These are phyloP conservation scores for Oryza meyeriana DNA, from an alignment of 176 grass and related monocot genomes.

Conservation along the genomic window DNA sequence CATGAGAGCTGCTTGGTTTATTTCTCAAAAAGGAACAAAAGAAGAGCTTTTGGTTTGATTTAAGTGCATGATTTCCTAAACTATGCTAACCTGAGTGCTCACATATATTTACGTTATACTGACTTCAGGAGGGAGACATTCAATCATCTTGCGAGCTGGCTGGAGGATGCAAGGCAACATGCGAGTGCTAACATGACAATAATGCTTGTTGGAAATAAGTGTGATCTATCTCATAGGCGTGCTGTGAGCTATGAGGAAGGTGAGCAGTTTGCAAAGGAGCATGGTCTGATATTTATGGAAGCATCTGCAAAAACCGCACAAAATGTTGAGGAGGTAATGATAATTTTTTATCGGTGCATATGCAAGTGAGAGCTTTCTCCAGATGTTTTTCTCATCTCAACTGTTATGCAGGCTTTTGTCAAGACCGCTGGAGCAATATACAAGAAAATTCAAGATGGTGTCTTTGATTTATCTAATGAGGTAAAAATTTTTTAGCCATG, in stretches of 20 bases:
- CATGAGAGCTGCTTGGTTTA: not conserved
- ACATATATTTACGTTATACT: not conserved
- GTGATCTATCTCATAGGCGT: slow-evolving; percentile 65
- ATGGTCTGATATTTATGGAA: slow-evolving; percentile 78
- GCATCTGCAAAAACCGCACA: slow-evolving; percentile 76
- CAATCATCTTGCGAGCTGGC: slow-evolving; percentile 78
- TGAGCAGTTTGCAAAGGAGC: slow-evolving; percentile 75
- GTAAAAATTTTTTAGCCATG: not conserved
- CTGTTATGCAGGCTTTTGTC: slow-evolving; percentile 53
- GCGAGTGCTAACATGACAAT: slow-evolving; percentile 78
- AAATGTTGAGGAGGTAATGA: slow-evolving; percentile 66
- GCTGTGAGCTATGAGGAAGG: slow-evolving; percentile 74
- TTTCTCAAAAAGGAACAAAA: not conserved
- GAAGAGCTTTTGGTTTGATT: not conserved
- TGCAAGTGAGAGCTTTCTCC: not conserved
- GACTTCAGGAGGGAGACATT: slow-evolving; percentile 72
- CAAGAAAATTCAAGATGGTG: slow-evolving; percentile 85
- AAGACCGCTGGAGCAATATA: slow-evolving; percentile 70
- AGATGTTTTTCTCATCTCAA: not conserved
- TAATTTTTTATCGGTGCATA: not conserved
- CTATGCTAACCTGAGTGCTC: not conserved
- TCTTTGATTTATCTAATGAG: slow-evolving; percentile 84
- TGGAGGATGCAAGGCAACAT: slow-evolving; percentile 80
- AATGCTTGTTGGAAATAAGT: slow-evolving; percentile 76
- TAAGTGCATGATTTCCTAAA: not conserved